Percentiles rank a stretch among this genome's conserved stretches.
phyloP scores from a whole-genome alignment of 441 rosid species.

The Corymbia citriodora region DNA sequence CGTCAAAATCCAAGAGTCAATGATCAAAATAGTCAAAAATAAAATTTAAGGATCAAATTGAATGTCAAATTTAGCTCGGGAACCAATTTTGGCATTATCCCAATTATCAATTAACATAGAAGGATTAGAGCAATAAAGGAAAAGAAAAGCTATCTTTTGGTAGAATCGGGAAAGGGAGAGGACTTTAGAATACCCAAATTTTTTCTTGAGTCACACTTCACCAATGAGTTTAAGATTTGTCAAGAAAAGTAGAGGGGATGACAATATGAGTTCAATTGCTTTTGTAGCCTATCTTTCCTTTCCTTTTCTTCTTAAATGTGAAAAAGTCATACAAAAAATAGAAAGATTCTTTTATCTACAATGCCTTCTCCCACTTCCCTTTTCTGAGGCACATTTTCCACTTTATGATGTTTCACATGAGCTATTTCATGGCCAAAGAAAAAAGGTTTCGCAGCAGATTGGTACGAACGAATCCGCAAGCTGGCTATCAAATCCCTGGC shows the following conservation, averaged over 20 bases:
- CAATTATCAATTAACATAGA: background rate
- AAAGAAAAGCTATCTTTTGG: background rate
- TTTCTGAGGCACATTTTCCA: background rate
- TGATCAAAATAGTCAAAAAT: background rate
- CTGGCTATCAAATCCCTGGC: background rate
- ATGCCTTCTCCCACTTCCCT: background rate
- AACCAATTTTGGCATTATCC: background rate
- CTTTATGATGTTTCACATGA: background rate
- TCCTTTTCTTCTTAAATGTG: background rate
- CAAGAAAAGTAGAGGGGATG: background rate
- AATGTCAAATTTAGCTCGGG: accelerated
- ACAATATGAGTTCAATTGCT: background rate
- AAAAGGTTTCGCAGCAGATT: background rate
- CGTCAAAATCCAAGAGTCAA: background rate
- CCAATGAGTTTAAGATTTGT: background rate
- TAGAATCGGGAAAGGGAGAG: background rate
- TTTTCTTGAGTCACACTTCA: background rate
- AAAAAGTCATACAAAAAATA: background rate
- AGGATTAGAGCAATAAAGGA: background rate
- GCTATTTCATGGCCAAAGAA: background rate
- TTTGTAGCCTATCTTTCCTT: background rate
- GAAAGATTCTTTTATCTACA: background rate
- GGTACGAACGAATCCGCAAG: background rate
- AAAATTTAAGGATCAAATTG: background rate
- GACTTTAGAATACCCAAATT: background rate